Conservation (phyloP, 2,329 filamentous ascomycete species). For the Apiospora hydei region DNA sequence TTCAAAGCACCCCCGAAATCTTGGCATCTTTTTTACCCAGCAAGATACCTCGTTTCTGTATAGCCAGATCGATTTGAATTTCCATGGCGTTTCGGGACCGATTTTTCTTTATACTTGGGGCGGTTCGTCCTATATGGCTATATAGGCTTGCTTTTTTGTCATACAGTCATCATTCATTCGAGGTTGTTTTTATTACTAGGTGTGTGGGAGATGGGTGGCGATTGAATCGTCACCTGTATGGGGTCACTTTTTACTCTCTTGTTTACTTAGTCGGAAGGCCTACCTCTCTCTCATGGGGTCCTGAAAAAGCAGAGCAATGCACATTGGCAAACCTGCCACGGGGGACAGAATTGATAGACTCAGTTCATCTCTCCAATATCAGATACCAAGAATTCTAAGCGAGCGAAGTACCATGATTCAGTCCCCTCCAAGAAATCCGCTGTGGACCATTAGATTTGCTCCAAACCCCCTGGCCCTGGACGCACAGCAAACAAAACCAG, state of each 20-base stretch:
- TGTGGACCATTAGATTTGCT: not conserved
- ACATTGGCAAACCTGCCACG: constrained; percentile 20
- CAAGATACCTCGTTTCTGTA: constrained; percentile 6
- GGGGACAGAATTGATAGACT: not conserved
- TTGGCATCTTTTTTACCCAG: not conserved
- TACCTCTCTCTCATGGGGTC: not conserved
- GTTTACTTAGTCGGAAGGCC: not conserved
- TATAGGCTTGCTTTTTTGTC: not conserved
- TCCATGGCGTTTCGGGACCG: not conserved
- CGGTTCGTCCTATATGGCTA: not conserved
- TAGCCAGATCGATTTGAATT: not conserved
- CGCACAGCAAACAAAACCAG: not conserved
- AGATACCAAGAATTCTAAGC: constrained; percentile 6
- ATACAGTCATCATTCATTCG: not conserved
- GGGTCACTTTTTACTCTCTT: not conserved
- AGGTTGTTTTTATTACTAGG: not conserved
- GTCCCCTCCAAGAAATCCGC: not conserved
- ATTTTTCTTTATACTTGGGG: not conserved
- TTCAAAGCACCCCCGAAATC: not conserved
- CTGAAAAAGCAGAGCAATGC: not conserved
- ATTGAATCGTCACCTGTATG: not conserved
- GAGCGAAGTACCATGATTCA: not conserved
- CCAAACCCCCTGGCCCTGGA: not conserved
- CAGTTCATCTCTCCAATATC: constrained; percentile 2
- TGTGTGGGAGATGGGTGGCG: not conserved